Conservation (phyloP, 2,329 filamentous ascomycete genomes). For the Curvularia lunata region DNA sequence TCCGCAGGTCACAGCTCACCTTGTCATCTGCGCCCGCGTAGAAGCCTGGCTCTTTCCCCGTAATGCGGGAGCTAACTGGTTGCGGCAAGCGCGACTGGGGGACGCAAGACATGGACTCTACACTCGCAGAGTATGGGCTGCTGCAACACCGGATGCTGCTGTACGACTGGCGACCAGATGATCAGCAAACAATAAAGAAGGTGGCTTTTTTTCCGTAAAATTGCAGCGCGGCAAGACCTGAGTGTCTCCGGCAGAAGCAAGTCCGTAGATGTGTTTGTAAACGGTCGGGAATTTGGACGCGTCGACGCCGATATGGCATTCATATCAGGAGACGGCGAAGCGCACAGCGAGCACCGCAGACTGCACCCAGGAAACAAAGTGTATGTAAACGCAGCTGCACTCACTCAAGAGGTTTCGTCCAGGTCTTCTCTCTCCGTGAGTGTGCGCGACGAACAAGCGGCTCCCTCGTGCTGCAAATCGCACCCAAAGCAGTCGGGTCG, state of each 20-base stretch:
- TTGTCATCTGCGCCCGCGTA: conserved; percentile 24
- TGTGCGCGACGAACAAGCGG: neutral
- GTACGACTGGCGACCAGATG: neutral
- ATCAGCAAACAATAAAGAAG: neutral
- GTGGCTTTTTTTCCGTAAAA: neutral
- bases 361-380: neutral
- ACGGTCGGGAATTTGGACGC: neutral
- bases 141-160: neutral
- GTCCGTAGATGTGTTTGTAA: neutral
- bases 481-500: conserved; percentile 28
- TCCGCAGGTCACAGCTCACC: conserved; percentile 17
- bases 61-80: conserved; percentile 25
- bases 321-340: neutral
- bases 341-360: neutral
- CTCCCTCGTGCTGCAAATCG: conserved; percentile 14
- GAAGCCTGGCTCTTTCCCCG: conserved; percentile 22
- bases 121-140: neutral
- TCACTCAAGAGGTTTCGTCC: neutral
- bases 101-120: neutral
- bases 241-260: neutral
- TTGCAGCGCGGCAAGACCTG: neutral
- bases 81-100: conserved; percentile 11
- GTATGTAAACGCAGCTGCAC: too few relatives aligned
- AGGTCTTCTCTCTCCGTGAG: neutral
- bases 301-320: neutral